Percentiles rank a stretch among this genome's conserved stretches.
Evolutionary conservation across 768 basidiomycete genomes (phyloP).

Genomic region (Naganishia friedmannii): DNA sequence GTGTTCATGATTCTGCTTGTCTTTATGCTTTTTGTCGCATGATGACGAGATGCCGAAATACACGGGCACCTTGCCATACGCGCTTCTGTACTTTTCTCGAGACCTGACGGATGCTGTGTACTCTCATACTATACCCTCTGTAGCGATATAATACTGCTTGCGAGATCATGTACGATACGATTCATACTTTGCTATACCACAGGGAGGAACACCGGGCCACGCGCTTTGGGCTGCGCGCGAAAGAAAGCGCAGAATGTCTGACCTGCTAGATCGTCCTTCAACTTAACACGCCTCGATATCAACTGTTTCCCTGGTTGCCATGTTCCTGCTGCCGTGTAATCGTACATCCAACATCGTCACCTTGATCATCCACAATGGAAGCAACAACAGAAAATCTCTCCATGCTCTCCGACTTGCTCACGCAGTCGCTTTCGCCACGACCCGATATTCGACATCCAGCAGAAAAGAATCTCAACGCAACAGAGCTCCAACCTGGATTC

Average conservation of each 20-base stretch:
- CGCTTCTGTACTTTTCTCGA: background rate
- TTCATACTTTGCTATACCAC: background rate
- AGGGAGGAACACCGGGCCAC: background rate
- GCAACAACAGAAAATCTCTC: slow-evolving; percentile 39
- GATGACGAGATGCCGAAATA: background rate
- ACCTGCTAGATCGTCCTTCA: slow-evolving; percentile 9
- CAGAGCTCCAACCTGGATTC: slow-evolving; percentile 74
- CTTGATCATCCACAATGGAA: slow-evolving; percentile 31
- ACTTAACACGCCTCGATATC: background rate
- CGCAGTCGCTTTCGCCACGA: slow-evolving; percentile 67
- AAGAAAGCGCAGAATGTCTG: slow-evolving; percentile 22
- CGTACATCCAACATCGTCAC: background rate
- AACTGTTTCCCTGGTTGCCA: background rate
- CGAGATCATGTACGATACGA: slow-evolving; percentile 3
- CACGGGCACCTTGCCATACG: background rate
- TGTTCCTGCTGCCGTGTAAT: too few species aligned
- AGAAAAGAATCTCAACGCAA: slow-evolving; percentile 67
- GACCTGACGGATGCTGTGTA: background rate
- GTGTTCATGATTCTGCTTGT: slow-evolving; percentile 12
- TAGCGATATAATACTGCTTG: background rate
- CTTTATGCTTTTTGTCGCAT: too few species aligned
- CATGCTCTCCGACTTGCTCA: slow-evolving; percentile 53
- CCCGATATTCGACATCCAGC: slow-evolving; percentile 71
- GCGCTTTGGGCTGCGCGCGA: slow-evolving; percentile 1
- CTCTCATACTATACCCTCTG: slow-evolving; percentile 1